These are phyloP conservation scores for Silene vulgaris DNA, from an alignment of 179 eudicot species.

Conservation along the genomic window DNA sequence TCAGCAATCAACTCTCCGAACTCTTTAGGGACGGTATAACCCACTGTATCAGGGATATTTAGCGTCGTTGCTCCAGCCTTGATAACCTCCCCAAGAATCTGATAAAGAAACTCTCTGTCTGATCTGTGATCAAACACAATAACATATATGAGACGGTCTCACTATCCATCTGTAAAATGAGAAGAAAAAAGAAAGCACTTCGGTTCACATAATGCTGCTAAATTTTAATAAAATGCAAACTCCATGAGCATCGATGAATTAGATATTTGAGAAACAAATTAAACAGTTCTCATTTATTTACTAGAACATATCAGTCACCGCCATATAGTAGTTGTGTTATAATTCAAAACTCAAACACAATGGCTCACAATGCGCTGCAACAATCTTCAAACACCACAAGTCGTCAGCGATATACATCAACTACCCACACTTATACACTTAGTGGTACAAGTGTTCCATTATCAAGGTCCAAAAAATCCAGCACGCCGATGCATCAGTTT, in stretches of 20 bases:
- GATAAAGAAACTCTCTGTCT: slow-evolving; percentile 76
- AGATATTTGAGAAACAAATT: background rate
- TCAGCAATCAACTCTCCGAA: slow-evolving; percentile 86
- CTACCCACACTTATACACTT: background rate
- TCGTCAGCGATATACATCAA: background rate
- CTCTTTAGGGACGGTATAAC: slow-evolving; percentile 60
- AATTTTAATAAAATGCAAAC: background rate
- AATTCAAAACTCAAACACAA: background rate
- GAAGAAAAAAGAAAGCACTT: too few relatives aligned
- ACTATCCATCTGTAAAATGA: background rate
- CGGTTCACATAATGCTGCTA: background rate
- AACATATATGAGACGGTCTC: background rate
- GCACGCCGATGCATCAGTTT: background rate
- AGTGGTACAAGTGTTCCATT: background rate
- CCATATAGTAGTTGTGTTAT: background rate
- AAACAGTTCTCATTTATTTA: background rate
- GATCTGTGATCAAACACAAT: slow-evolving; percentile 46
- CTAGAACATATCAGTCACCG: background rate
- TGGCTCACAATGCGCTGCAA: background rate
- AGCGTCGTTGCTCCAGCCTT: slow-evolving; percentile 91
- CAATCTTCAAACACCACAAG: background rate
- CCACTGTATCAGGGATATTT: slow-evolving; percentile 91
- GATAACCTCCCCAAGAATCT: slow-evolving; percentile 79
- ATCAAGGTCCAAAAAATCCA: background rate
- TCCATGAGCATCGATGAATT: background rate